These are phyloP conservation scores for Lophiostoma macrostomum DNA, from an alignment of 495 filamentous ascomycete genomes.

Conservation along the genomic window DNA sequence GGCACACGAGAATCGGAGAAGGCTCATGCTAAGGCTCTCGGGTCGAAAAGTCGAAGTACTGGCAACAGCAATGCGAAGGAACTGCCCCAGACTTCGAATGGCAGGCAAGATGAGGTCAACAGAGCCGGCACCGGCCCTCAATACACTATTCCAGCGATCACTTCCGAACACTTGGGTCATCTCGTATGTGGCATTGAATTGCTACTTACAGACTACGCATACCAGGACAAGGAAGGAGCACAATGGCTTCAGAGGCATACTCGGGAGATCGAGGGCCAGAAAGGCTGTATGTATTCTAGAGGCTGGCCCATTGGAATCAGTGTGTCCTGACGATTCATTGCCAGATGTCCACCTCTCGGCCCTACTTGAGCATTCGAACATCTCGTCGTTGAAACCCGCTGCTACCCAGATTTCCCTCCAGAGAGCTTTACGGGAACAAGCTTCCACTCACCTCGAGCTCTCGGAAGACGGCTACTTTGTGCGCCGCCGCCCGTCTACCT, in stretches of 20 bases:
- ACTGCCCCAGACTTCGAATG: too few species aligned
- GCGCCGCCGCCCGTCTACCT: constrained; percentile 18
- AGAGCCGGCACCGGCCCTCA: neutral
- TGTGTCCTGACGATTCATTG: constrained; percentile 5
- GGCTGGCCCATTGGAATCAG: neutral
- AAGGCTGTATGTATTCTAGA: constrained; percentile 34
- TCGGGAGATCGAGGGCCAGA: constrained; percentile 36
- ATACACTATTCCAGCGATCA: constrained; percentile 9
- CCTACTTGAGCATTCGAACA: constrained; percentile 37
- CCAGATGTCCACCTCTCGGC: constrained; percentile 43
- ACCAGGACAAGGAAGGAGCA: constrained; percentile 25
- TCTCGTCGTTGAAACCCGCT: constrained; percentile 35
- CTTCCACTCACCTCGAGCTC: constrained; percentile 7
- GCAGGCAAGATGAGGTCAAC: neutral
- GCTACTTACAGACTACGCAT: constrained; percentile 39
- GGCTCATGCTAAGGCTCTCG: too few species aligned
- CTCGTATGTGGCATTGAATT: constrained; percentile 40
- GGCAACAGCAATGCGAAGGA: too few species aligned
- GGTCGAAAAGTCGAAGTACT: too few species aligned
- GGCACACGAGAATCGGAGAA: constrained; percentile 5
- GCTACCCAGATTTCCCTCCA: constrained; percentile 37
- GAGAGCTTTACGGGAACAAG: constrained; percentile 23
- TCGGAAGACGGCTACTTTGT: constrained; percentile 40
- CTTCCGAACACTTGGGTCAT: constrained; percentile 21
- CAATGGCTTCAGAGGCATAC: constrained; percentile 37